These are phyloP conservation scores for Bocquillonia castaneifolia DNA, from an alignment of 441 rosid genomes.

Conservation along the genomic window DNA sequence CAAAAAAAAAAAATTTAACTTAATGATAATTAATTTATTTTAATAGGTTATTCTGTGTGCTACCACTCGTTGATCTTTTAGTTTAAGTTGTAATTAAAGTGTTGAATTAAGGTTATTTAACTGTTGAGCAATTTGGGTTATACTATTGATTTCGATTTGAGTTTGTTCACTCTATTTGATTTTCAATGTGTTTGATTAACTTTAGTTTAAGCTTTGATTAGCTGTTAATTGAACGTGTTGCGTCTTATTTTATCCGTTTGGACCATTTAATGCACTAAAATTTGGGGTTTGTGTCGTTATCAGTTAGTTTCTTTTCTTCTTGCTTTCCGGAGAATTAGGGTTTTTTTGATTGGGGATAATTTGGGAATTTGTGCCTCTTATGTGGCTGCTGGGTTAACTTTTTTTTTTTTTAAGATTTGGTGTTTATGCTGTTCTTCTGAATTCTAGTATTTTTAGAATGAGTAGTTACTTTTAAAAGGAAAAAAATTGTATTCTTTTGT, in stretches of 20 bases:
- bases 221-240: constrained; percentile 2
- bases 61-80: constrained; percentile 24
- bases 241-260: background rate
- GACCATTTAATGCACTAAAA: constrained; percentile 6
- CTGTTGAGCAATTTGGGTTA: constrained; percentile 16
- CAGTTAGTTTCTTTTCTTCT: background rate
- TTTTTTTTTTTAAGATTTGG: constrained; percentile 4
- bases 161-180: constrained; percentile 15
- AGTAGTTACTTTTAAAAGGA: too few species aligned
- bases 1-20: background rate
- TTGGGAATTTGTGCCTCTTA: background rate
- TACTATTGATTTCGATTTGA: constrained; percentile 18
- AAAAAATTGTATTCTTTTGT: constrained; percentile 1
- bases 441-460: constrained; percentile 12
- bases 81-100: constrained; percentile 12
- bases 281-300: constrained; percentile 13
- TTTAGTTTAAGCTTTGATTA: constrained; percentile 20
- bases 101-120: constrained; percentile 19
- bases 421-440: background rate
- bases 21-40: background rate
- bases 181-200: constrained; percentile 22
- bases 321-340: constrained; percentile 27
- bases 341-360: constrained; percentile 14
- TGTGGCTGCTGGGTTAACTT: background rate
- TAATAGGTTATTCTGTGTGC: background rate